Evolutionary conservation across 2,329 filamentous ascomycete genomes (phyloP).

Genomic region (Pseudopyricularia javanii): DNA sequence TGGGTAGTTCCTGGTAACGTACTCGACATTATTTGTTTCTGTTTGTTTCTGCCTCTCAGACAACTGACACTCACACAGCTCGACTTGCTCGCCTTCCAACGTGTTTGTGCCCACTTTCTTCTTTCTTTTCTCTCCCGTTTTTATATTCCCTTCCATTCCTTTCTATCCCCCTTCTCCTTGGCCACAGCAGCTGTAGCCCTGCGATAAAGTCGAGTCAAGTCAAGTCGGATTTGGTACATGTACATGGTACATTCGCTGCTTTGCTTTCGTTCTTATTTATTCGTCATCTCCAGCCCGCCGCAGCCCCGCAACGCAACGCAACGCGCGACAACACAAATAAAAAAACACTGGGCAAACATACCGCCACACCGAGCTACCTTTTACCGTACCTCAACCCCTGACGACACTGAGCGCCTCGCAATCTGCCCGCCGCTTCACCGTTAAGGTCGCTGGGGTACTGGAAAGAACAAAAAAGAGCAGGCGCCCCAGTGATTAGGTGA

Average conservation of each 20-base stretch:
- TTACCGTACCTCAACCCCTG: neutral
- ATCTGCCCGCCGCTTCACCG: neutral
- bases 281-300: neutral
- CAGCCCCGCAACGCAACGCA: neutral
- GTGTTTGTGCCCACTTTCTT: neutral
- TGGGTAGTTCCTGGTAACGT: too few species aligned
- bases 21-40: too few species aligned
- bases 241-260: constrained; percentile 3
- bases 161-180: neutral
- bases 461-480: neutral
- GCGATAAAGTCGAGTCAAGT: too few species aligned
- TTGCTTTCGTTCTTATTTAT: neutral
- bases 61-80: too few species aligned
- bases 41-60: too few species aligned
- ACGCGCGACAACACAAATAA: too few species aligned
- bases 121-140: neutral
- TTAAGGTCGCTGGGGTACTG: neutral
- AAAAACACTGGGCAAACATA: neutral
- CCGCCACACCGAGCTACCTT: neutral
- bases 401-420: neutral
- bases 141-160: neutral
- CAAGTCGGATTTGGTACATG: too few species aligned
- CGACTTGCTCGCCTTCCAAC: too few species aligned
- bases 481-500: neutral
- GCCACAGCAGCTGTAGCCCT: too few species aligned